Conservation (phyloP, 306 rosid genomes). For the Vigna unguiculata region DNA sequence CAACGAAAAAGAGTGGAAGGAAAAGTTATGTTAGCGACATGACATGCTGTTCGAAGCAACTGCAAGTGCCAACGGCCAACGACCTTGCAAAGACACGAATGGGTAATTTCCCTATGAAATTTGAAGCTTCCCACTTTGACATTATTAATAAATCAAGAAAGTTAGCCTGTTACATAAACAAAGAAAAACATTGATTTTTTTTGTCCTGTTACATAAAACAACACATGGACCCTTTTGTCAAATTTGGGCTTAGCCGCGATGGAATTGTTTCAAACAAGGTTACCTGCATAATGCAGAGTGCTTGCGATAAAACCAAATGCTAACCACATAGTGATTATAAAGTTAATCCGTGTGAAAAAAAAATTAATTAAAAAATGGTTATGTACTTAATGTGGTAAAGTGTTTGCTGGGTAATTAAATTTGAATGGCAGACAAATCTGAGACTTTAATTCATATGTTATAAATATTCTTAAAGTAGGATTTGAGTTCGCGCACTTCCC, state of each 20-base stretch:
- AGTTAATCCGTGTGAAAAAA: not conserved
- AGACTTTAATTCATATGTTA: too few relatives aligned
- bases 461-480: too few relatives aligned
- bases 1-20: not conserved
- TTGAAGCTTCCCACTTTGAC: constrained; percentile 37
- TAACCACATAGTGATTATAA: not conserved
- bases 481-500: too few relatives aligned
- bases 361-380: not conserved
- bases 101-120: not conserved
- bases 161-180: not conserved
- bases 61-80: not conserved
- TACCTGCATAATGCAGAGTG: not conserved
- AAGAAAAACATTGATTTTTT: constrained; percentile 3
- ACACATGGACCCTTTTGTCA: not conserved
- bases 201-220: not conserved
- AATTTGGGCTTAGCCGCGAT: not conserved
- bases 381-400: not conserved
- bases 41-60: constrained; percentile 1
- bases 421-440: not conserved
- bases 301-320: constrained; percentile 9
- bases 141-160: constrained; percentile 18
- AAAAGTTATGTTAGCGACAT: not conserved
- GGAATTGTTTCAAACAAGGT: constrained; percentile 1
- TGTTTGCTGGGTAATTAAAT: not conserved
- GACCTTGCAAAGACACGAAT: not conserved